Percentiles rank a stretch among this genome's conserved stretches.
These are phyloP conservation scores for Heteromeles arbutifolia DNA, from an alignment of 306 rosid species.

Conservation along the genomic window DNA sequence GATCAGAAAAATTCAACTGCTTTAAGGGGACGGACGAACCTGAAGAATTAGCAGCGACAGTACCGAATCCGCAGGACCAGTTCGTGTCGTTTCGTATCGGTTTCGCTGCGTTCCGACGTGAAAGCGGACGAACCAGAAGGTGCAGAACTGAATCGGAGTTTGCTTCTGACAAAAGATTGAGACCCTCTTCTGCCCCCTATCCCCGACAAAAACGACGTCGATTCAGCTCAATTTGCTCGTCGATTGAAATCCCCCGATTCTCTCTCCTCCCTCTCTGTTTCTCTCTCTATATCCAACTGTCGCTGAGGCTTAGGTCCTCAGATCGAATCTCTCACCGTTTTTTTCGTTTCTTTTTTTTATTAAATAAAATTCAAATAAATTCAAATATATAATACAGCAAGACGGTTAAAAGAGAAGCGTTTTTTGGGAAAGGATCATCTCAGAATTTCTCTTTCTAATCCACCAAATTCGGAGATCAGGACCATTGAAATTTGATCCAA, in stretches of 20 bases:
- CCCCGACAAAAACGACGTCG: slow-evolving; percentile 20
- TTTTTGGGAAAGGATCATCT: too few species aligned
- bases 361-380: not conserved
- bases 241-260: slow-evolving; percentile 7
- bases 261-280: slow-evolving; percentile 14
- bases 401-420: not conserved
- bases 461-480: rapidly evolving
- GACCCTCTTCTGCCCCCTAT: not conserved
- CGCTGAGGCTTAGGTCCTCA: slow-evolving; percentile 26
- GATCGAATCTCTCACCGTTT: slow-evolving; percentile 52
- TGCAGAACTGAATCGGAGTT: slow-evolving; percentile 40
- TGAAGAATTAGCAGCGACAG: not conserved
- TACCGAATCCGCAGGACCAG: not conserved
- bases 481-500: too few species aligned
- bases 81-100: not conserved
- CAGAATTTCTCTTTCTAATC: too few species aligned
- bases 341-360: not conserved
- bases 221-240: slow-evolving; percentile 29
- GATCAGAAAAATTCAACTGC: slow-evolving; percentile 10
- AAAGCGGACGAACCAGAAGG: slow-evolving; percentile 10
- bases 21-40: not conserved
- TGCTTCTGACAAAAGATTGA: not conserved
- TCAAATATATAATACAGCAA: not conserved
- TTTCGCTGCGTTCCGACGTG: slow-evolving; percentile 13
- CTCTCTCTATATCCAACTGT: slow-evolving; percentile 27